Conservation (phyloP, 352 stramenopile genomes). For the Bremia lactucae region DNA sequence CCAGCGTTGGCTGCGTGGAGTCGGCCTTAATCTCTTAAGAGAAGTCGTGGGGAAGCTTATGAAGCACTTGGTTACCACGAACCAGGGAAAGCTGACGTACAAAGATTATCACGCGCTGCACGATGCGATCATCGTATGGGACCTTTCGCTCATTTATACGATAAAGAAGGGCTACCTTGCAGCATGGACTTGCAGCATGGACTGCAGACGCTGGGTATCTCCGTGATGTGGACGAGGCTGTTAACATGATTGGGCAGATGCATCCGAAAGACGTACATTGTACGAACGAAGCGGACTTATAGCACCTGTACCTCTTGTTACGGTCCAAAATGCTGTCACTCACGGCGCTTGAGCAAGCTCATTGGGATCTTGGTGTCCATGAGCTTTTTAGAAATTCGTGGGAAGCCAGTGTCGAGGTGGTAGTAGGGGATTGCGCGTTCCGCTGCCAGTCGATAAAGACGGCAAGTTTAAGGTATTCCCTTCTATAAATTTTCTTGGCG, state of each 20-base stretch:
- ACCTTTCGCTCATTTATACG: conserved; percentile 54
- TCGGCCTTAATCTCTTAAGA: conserved; percentile 45
- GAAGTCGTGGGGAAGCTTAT: conserved; percentile 54
- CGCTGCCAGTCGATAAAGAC: conserved; percentile 36
- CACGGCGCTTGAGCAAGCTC: conserved; percentile 51
- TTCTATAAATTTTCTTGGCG: conserved; percentile 66
- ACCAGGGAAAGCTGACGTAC: conserved; percentile 58
- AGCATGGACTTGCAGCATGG: conserved; percentile 49
- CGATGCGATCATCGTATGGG: conserved; percentile 63
- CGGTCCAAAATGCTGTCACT: conserved; percentile 63
- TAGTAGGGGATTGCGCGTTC: conserved; percentile 58
- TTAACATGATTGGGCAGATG: conserved; percentile 66
- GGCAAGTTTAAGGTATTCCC: conserved; percentile 52
- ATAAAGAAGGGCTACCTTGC: conserved; percentile 55
- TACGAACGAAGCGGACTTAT: conserved; percentile 69
- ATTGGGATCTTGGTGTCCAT: conserved; percentile 71
- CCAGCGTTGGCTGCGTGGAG: conserved; percentile 46
- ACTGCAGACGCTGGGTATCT: conserved; percentile 51
- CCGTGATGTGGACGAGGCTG: conserved; percentile 60
- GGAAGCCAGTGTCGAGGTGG: conserved; percentile 71
- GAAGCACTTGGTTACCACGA: conserved; percentile 46
- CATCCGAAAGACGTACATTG: conserved; percentile 49
- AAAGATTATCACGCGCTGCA: conserved; percentile 65
- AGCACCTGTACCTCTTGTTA: conserved; percentile 67
- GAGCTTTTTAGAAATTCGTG: conserved; percentile 80